Conservation (phyloP, 73 alveolate genomes). For the Paramecium primaurelia region DNA sequence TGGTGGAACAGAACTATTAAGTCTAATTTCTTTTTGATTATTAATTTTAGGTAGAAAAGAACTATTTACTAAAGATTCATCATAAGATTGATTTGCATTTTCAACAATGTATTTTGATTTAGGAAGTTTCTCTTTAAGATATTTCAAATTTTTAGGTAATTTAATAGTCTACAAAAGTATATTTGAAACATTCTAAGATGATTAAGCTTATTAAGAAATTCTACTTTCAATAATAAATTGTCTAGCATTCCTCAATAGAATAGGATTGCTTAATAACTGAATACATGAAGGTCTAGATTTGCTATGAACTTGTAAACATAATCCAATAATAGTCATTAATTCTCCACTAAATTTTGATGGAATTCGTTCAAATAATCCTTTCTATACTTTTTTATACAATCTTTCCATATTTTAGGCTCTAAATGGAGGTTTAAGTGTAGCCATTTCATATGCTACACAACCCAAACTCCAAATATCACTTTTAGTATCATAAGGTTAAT, state of each 20-base stretch:
- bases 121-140: slow-evolving; percentile 41
- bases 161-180: slow-evolving; percentile 34
- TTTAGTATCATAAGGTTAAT: slow-evolving; percentile 83
- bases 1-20: slow-evolving; percentile 9
- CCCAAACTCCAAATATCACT: slow-evolving; percentile 96
- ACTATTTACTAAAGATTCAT: not conserved
- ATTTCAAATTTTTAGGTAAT: slow-evolving; percentile 29
- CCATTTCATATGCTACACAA: slow-evolving; percentile 90
- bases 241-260: not conserved
- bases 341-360: slow-evolving; percentile 3
- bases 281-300: not conserved
- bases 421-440: slow-evolving; percentile 92
- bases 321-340: not conserved
- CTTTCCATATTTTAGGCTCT: slow-evolving; percentile 83
- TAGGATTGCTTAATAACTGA: not conserved
- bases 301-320: not conserved
- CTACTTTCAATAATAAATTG: not conserved
- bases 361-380: slow-evolving; percentile 48
- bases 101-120: slow-evolving; percentile 7
- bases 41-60: not conserved
- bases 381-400: slow-evolving; percentile 44
- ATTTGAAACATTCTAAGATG: not conserved
- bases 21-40: not conserved
- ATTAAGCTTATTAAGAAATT: not conserved
- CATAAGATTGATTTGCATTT: slow-evolving; percentile 7